These are phyloP conservation scores for Periglandula ipomoeae DNA, from an alignment of 2,329 filamentous ascomycete species.

Conservation along the genomic window DNA sequence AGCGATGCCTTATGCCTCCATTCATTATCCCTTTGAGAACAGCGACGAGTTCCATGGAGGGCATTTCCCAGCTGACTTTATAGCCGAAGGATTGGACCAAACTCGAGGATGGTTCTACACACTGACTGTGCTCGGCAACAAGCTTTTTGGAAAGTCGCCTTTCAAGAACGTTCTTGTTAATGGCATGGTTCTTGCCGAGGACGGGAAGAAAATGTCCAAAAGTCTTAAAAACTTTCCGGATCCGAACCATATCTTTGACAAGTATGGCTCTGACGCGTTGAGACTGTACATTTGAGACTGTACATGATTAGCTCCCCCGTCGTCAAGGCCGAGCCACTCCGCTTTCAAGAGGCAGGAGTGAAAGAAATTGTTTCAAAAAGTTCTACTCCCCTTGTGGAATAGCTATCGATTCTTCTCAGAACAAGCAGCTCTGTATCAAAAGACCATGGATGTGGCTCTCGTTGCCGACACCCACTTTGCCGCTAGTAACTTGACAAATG, in stretches of 20 bases:
- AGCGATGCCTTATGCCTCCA: conserved; percentile 18
- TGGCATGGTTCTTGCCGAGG: conserved; percentile 18
- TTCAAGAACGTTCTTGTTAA: conserved; percentile 21
- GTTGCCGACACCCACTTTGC: conserved; percentile 14
- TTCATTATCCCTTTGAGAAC: conserved; percentile 19
- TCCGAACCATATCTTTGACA: conserved; percentile 12
- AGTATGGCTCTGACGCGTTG: conserved; percentile 19
- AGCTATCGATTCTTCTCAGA: conserved; percentile 19
- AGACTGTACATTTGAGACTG: no score
- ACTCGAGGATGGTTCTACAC: conserved; percentile 22
- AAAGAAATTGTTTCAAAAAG: conserved; percentile 17
- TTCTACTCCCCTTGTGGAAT: conserved; percentile 19
- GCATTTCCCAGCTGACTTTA: conserved; percentile 19
- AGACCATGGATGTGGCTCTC: no score
- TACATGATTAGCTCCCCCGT: conserved; percentile 21
- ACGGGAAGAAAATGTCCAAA: conserved; percentile 22
- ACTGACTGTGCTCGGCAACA: conserved; percentile 16
- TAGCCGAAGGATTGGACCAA: conserved; percentile 19
- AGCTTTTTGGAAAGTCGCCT: conserved; percentile 16
- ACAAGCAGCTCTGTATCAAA: conserved; percentile 15
- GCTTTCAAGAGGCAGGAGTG: conserved; percentile 18
- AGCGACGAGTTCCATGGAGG: conserved; percentile 13
- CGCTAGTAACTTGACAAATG: conserved; percentile 22
- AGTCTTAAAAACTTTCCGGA: conserved; percentile 20
- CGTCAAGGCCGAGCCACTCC: conserved; percentile 16